These are phyloP conservation scores for Verticillium longisporum DNA, from an alignment of 2,329 filamentous ascomycete species.

Conservation along the genomic window DNA sequence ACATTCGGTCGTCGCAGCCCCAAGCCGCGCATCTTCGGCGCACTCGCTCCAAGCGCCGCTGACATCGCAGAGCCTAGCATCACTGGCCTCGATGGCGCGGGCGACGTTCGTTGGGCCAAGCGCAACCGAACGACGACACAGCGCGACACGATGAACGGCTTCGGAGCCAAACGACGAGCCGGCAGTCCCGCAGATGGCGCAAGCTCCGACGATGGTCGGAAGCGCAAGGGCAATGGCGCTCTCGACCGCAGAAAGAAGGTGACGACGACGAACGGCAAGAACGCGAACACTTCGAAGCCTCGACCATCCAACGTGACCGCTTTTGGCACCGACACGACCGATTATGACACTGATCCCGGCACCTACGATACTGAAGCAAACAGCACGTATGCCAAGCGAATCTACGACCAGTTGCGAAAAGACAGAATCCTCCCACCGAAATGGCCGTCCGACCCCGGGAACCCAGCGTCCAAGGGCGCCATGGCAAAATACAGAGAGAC, in stretches of 20 bases:
- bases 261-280: constrained; percentile 5
- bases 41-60: not conserved
- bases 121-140: constrained; percentile 16
- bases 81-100: constrained; percentile 23
- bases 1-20: not conserved
- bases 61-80: constrained; percentile 7
- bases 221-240: constrained; percentile 5
- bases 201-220: constrained; percentile 12
- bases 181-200: constrained; percentile 17
- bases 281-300: not conserved
- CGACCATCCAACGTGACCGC: constrained; percentile 3
- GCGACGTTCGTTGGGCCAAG: constrained; percentile 18
- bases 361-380: constrained; percentile 15
- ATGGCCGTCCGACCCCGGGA: constrained; percentile 50
- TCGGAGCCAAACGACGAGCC: constrained; percentile 13
- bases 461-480: constrained; percentile 39
- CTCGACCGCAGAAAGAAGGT: constrained; percentile 17
- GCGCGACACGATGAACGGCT: constrained; percentile 18
- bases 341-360: constrained; percentile 13
- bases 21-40: not conserved
- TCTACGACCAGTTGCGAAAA: constrained; percentile 45
- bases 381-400: constrained; percentile 39
- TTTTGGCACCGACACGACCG: constrained; percentile 3
- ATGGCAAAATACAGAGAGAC: constrained; percentile 49
- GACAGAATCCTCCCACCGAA: constrained; percentile 46